Evolutionary conservation across 805 yeast genomes (phyloP), one percentile per base, ranked within the genome.

Genomic region (Ogataea haglerorum): DNA sequence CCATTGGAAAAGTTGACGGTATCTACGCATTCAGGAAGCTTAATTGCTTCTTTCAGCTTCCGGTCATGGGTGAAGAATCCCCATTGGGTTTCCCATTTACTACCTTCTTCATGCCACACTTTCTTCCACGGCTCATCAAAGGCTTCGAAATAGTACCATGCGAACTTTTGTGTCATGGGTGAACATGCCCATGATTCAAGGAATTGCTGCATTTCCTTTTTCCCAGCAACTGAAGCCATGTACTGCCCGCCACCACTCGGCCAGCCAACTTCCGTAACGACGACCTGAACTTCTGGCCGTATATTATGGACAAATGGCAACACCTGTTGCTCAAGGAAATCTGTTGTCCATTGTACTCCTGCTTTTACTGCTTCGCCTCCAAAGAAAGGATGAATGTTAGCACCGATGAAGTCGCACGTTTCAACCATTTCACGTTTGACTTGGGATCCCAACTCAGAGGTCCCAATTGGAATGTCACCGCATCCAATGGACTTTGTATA

Each of bases 121-220:
- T 61, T 56, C 48, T 80, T 82, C 86, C 86, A 80, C 0, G 85
- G 85, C 52, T 80, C 85, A 61, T 82, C 86, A 60, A 78, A 81
- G 0, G 85, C 87, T 52, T 81, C 86, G 52, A 78, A 80, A 61
- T 70, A 80, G 46, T 67, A 80, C 77, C 82, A 80, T 1, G 70
- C 73, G 15, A 68, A 60, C 7, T 60, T 55, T 13, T 54, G 38
- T 2, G 61, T 49, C 12, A 64, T 61, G 3, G 69, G 63, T 3
- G 61, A 59, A 52, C 86, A 79, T 1, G 76, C 54, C 77, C 80
- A 82, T 5, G 62, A 61, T 35, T 70, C 58, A 41, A 81, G 45
- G 43, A 82, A 80, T 5, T 43, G 46, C 41, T 77, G 78, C 51
- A 71, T 57, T 34, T 73, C 68, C 6, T 49, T 39, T 3, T 53